These are phyloP conservation scores for Saccharomycopsis babjevae DNA, from an alignment of 805 yeast species.

Conservation along the genomic window DNA sequence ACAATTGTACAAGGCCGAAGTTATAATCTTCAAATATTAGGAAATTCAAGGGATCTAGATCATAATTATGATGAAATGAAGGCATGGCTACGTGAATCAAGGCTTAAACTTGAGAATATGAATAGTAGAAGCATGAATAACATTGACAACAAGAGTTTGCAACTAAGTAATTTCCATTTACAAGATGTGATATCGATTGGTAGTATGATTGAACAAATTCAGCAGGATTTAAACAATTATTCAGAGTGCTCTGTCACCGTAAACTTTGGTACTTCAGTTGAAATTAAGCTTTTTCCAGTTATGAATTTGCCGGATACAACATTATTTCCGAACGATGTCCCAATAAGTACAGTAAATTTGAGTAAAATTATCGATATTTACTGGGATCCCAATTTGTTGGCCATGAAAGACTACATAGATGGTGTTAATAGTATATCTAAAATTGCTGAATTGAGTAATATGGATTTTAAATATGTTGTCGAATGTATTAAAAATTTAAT, in stretches of 20 bases:
- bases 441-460: slow-evolving; percentile 70
- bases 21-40: background rate
- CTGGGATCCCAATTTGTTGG: slow-evolving; percentile 96
- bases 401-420: slow-evolving; percentile 74
- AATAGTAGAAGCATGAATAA: background rate
- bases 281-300: slow-evolving; percentile 89
- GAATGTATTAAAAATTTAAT: slow-evolving; percentile 86
- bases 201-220: slow-evolving; percentile 79
- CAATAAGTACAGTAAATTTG: slow-evolving; percentile 76
- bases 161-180: background rate
- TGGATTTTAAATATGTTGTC: slow-evolving; percentile 67
- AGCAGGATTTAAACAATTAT: slow-evolving; percentile 86
- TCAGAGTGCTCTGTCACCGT: slow-evolving; percentile 94
- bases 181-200: slow-evolving; percentile 41
- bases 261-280: slow-evolving; percentile 80
- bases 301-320: slow-evolving; percentile 71
- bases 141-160: background rate
- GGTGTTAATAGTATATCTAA: slow-evolving; percentile 77
- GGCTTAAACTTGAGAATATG: background rate
- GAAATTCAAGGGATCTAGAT: background rate
- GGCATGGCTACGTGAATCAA: background rate
- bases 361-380: slow-evolving; percentile 68
- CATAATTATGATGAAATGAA: background rate
- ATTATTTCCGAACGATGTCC: slow-evolving; percentile 76
- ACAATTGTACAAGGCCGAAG: background rate